Evolutionary conservation across 306 rosid species (phyloP), one percentile per base, ranked within the genome.

Genomic region (Medicago lupulina): DNA sequence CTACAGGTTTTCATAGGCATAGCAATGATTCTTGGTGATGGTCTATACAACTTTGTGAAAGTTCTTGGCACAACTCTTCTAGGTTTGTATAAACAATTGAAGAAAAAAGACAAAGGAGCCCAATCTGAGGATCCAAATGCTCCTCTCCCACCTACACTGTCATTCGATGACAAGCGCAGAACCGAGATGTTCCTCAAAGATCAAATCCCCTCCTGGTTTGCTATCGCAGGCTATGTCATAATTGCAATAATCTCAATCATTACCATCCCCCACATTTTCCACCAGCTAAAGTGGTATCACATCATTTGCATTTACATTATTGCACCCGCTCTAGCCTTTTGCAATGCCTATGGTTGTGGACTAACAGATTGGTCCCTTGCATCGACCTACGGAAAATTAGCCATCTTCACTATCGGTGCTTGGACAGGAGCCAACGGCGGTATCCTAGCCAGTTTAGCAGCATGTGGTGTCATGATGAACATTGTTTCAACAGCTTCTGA

Each of bases 381-480:
- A 49, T 75, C 89, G 8, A 86, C 87, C 2, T 83, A 86, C 21
- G 89, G 89, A 21, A 86, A 86, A 73, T 47, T 86, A 8, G 87
- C 89, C 46, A 86, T 86, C 73, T 86, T 86, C 79, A 39, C 41
- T 0, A 75, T 86, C 3, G 89, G 89, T 10, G 80, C 87, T 7
- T 86, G 87, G 89, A 86, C 87, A 9, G 89, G 89, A 5, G 8
- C 80, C 21, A n/a, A 81, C 12, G 89, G 89, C 12, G 89, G 87
- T 0, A 76, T 86, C 54, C 77, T 83, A 3, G 87, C 89, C 0
- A 85, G 87, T 67, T 75, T 86, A 68, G 86, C 87, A 9, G 89
- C 87, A 16, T 83, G 89, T 75, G 89, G 89, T 2, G 87, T 86
- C 13, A 86, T 86, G 87, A 83, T 86, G 89, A 86, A 83, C 58